phyloP scores from a whole-genome alignment of 2,329 filamentous ascomycete species.

The Madurella mycetomatis region DNA sequence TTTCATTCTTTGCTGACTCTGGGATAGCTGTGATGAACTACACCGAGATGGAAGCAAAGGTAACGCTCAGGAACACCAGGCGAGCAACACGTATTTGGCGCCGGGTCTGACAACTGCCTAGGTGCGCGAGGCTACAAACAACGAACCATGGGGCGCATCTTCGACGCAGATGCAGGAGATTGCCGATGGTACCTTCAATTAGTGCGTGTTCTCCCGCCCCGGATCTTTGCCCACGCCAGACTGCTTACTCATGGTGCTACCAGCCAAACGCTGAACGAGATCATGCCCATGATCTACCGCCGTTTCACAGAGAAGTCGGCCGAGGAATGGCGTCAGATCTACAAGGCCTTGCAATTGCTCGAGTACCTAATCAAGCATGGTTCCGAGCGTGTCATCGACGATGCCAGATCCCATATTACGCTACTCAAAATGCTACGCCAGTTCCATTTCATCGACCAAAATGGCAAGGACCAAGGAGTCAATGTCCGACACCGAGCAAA shows the following conservation, averaged over 20 bases:
- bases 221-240: conserved; percentile 14
- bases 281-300: conserved; percentile 99
- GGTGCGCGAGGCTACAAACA: conserved; percentile 98
- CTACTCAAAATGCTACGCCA: conserved; percentile 97
- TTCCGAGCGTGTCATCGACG: conserved; percentile 94
- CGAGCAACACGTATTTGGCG: conserved; percentile 5
- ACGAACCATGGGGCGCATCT: conserved; percentile 92
- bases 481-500: conserved; percentile 97
- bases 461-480: conserved; percentile 96
- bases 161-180: conserved; percentile 94
- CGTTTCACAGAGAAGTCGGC: conserved; percentile 97
- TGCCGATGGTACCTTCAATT: conserved; percentile 95
- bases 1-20: conserved; percentile 8
- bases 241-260: neutral
- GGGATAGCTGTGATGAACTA: conserved; percentile 89
- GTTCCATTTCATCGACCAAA: conserved; percentile 93
- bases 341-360: conserved; percentile 94
- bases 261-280: conserved; percentile 95
- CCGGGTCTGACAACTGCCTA: conserved; percentile 33
- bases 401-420: conserved; percentile 90
- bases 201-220: conserved; percentile 55
- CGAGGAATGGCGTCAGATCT: conserved; percentile 98
- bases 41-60: conserved; percentile 82
- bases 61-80: conserved; percentile 25
- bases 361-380: conserved; percentile 96